Base-by-base conservation (phyloP, 1,139 yeast species). In the Blastobotrys niveus region DNA sequence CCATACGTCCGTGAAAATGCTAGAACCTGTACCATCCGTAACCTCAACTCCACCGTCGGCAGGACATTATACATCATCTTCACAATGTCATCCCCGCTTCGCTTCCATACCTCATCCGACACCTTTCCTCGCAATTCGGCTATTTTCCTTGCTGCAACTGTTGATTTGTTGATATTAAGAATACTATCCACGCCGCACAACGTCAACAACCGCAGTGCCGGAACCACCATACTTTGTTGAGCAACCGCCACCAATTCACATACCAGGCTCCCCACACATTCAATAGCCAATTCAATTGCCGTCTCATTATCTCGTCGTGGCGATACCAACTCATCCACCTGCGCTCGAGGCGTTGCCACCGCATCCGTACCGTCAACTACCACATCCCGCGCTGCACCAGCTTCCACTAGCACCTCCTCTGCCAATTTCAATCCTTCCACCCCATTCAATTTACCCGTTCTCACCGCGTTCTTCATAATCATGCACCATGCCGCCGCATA, bases 401-500 rank as follows among this genome's bases (percentile, higher is more conserved):
- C 25, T 21, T 12, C 18, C 17, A 38, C 7, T 15, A 38, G 15
- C 34, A 32, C 6, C 7, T 30, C 17, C 7, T 19, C 18, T 4
- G 24, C 20, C 30, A 31, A 15, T 9, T 5, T 6, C 10, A 10
- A 14, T 21, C 39, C 31, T 10, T 17, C 6, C 9, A 10, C n/a
- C 19, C 19, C 9, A 14, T 8, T 14, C 24, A 27, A 10, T 14
- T 10, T 29, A 30, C 31, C 27, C 2, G 22, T 20, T 5, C 10
- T 20, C 22, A 41, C 15, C 10, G 21, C 34, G 15, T 20, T 29
- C 31, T 31, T 9, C 21, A 40, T 18, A 14, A 38, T 27, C 24
- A 25, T 10, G 12, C 22, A 26, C 49, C 49, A 46, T 12, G 43
- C 45, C 15, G 40, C 37, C 3, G 42, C 39, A 24, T 46, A 46